Base-by-base conservation (phyloP, 2,329 filamentous ascomycete genomes). In the Colletotrichum australisinense region DNA sequence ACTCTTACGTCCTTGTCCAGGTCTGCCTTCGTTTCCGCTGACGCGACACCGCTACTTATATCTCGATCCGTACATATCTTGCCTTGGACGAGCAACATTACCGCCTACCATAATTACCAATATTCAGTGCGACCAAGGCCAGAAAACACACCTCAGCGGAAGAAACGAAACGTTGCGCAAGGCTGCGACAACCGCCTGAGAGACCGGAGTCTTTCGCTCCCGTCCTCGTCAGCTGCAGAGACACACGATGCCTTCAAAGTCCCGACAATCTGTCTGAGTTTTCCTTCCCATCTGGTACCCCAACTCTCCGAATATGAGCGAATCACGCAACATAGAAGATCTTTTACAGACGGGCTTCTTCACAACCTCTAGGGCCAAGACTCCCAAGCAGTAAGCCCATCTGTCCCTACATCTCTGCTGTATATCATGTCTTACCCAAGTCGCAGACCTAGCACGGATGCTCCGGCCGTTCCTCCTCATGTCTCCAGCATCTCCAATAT, bases 331-430 rank as follows among this genome's bases (percentile, higher is more conserved):
- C 75, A 84, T 88, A 52, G 81, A 87, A 56, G 82, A 83, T 74
- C 80, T 88, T 74, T 82, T 89, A 49, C 80, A 85, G 75, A 86
- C 85, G 76, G 88, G 88, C 67, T 87, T 86, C 70, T 89, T 87
- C 78, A 86, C 82, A 75, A 87, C 86, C 38, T 84, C 86, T 9
- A 84, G 87, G 75, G 82, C 84, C 49, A 82, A 79, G 74, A 82
- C 79, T 67, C 81, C 82, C 52, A 77, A 77, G 62, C 78, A 77
- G 82, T 84, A 80, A 77, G 81, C 76, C 32, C 52, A 28, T 11
- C 57, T 42, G 35, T 32, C 14, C 56, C 16, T 7, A 30, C 16
- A 22, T 52, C 60, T 22, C 55, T 24, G 16, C n/a, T 35, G 8
- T 52, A 60, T 35, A 38, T 6, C 32, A 56, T 26, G 32, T 52